Percentiles rank a stretch among this genome's conserved stretches.
Conservation (phyloP, 768 basidiomycete genomes). For the Boletus reticuloceps region DNA sequence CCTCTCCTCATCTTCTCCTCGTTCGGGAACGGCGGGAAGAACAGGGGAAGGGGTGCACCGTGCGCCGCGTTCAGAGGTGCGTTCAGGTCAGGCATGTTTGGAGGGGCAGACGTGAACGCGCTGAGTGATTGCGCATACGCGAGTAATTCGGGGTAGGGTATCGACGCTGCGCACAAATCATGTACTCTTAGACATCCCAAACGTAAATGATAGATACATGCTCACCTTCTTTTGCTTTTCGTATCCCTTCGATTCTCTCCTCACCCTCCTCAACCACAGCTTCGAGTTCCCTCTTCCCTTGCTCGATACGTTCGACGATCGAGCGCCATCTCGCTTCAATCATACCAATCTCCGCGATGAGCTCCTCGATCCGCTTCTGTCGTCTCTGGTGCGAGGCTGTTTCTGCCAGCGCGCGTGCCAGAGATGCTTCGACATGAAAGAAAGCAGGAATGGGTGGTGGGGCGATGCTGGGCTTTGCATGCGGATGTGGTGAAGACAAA, state of each 20-base stretch:
- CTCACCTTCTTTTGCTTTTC: conserved; percentile 68
- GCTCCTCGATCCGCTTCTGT: conserved; percentile 68
- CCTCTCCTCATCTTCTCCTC: conserved; percentile 90
- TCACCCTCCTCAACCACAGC: conserved; percentile 74
- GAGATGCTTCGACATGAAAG: conserved; percentile 56
- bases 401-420: conserved; percentile 64
- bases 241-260: conserved; percentile 64
- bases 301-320: conserved; percentile 62
- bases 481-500: conserved; percentile 58
- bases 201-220: not conserved
- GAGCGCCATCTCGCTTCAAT: conserved; percentile 67
- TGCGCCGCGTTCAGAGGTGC: conserved; percentile 44
- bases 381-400: conserved; percentile 73
- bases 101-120: conserved; percentile 85
- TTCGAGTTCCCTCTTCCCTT: conserved; percentile 67
- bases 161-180: conserved; percentile 48
- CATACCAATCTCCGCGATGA: conserved; percentile 68
- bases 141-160: conserved; percentile 80
- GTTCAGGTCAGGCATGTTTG: conserved; percentile 76
- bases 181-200: not conserved
- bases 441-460: conserved; percentile 58
- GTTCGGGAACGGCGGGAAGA: conserved; percentile 90
- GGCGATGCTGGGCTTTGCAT: conserved; percentile 20
- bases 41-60: conserved; percentile 72
- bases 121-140: conserved; percentile 84